Evolutionary conservation across 345 rosid species (phyloP).

Genomic region (Populus alba): DNA sequence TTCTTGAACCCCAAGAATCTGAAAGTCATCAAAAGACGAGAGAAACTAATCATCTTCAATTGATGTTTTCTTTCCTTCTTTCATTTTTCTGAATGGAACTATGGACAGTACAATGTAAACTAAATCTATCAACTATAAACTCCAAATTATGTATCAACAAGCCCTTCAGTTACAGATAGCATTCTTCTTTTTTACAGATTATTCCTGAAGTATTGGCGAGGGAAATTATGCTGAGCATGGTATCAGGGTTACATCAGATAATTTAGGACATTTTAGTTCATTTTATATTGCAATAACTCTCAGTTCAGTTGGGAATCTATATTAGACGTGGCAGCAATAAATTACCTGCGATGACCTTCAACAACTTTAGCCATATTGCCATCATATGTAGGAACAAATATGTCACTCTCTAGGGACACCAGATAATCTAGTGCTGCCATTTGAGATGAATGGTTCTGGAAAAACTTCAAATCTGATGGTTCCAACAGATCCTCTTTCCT

Average conservation of each 20-base stretch:
- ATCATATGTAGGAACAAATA: slow-evolving; percentile 84
- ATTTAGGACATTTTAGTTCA: background rate
- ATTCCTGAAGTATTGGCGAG: background rate
- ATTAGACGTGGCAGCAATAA: background rate
- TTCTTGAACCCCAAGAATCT: slow-evolving; percentile 95
- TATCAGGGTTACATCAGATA: background rate
- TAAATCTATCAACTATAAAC: background rate
- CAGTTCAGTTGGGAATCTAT: background rate
- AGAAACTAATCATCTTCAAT: background rate
- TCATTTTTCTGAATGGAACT: background rate
- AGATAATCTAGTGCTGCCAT: slow-evolving; percentile 93
- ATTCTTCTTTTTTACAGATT: background rate
- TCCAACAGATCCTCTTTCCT: slow-evolving; percentile 75
- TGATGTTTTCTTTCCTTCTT: background rate
- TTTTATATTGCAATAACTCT: background rate
- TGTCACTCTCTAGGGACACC: slow-evolving; percentile 85
- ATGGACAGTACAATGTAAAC: background rate
- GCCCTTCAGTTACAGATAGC: background rate
- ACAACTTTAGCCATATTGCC: slow-evolving; percentile 99
- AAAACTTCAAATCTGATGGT: slow-evolving; percentile 59
- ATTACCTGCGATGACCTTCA: slow-evolving; percentile 95
- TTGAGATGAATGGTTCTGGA: slow-evolving; percentile 77
- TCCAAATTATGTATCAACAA: background rate
- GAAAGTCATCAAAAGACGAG: slow-evolving; percentile 13
- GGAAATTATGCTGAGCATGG: background rate